phyloP scores from a whole-genome alignment of 805 yeast genomes.

The Ogataea ganodermae region DNA sequence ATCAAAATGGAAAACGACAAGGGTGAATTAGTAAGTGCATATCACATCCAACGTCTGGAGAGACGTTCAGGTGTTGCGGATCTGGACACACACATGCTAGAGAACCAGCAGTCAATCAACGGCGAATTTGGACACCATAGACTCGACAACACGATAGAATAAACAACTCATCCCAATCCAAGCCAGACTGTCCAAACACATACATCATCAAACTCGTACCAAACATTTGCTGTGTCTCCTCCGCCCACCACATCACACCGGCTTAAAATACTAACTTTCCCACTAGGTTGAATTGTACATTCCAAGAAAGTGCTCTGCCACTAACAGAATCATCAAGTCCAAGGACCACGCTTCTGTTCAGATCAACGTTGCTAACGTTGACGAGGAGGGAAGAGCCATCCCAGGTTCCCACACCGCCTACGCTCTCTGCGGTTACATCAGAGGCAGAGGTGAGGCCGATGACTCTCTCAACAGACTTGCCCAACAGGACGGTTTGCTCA shows the following conservation, averaged over 20 bases:
- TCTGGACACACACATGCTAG: no score
- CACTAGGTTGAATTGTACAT: slow-evolving; percentile 98
- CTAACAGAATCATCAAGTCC: slow-evolving; percentile 99
- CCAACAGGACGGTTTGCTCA: slow-evolving; percentile 96
- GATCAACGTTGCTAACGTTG: slow-evolving; percentile 98
- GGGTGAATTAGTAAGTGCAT: slow-evolving; percentile 93
- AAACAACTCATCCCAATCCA: no score
- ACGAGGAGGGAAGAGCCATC: slow-evolving; percentile 93
- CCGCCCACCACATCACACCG: no score
- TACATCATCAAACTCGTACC: no score
- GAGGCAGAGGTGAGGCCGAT: slow-evolving; percentile 99
- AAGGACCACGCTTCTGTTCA: slow-evolving; percentile 99
- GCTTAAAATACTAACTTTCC: slow-evolving; percentile 27
- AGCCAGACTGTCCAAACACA: no score
- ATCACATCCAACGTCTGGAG: not conserved
- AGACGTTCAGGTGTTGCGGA: not conserved
- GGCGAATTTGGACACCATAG: no score
- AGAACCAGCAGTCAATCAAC: no score
- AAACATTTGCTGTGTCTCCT: no score
- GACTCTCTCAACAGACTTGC: slow-evolving; percentile 99
- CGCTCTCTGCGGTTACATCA: slow-evolving; percentile 96
- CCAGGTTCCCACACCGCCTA: slow-evolving; percentile 90
- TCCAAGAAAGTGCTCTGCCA: slow-evolving; percentile 99
- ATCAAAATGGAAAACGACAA: slow-evolving; percentile 98
- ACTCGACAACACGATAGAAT: no score